Conservation (phyloP, 2,329 filamentous ascomycete species). For the Xylaria sp. region DNA sequence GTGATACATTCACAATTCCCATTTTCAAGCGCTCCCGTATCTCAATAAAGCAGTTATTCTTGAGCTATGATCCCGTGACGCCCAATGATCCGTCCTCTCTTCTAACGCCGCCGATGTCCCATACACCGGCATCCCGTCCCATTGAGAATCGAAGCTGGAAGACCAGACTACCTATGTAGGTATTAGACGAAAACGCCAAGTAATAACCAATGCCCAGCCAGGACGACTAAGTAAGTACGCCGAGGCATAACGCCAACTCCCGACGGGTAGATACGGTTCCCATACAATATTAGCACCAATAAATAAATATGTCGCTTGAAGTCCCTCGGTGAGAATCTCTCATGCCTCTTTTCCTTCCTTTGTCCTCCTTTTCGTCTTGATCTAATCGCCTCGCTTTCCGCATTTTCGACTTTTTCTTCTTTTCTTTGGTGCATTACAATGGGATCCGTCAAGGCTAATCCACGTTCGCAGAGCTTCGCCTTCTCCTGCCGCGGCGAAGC, state of each 20-base stretch:
- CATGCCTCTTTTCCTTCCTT: not conserved
- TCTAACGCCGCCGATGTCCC: conserved; percentile 6
- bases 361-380: not conserved
- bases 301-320: conserved; percentile 13
- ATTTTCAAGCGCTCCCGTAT: not conserved
- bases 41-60: not conserved
- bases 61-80: not conserved
- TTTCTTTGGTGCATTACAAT: not conserved
- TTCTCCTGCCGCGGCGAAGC: conserved; percentile 62
- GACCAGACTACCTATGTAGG: not conserved
- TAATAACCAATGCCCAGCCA: conserved; percentile 1
- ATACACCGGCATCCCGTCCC: conserved; percentile 4
- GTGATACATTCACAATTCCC: not conserved
- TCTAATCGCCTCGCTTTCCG: not conserved
- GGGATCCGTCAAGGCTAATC: conserved; percentile 34
- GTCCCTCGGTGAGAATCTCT: not conserved
- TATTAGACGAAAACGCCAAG: not conserved
- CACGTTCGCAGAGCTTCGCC: conserved; percentile 53
- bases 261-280: not conserved
- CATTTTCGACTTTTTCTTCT: not conserved
- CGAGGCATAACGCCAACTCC: not conserved
- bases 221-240: not conserved
- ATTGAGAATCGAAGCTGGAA: not conserved
- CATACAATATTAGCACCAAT: not conserved
- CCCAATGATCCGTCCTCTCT: not conserved